Evolutionary conservation across 495 filamentous ascomycete species (phyloP), one percentile per base, ranked within the genome.

Genomic region (Parathielavia hyrcaniae): DNA sequence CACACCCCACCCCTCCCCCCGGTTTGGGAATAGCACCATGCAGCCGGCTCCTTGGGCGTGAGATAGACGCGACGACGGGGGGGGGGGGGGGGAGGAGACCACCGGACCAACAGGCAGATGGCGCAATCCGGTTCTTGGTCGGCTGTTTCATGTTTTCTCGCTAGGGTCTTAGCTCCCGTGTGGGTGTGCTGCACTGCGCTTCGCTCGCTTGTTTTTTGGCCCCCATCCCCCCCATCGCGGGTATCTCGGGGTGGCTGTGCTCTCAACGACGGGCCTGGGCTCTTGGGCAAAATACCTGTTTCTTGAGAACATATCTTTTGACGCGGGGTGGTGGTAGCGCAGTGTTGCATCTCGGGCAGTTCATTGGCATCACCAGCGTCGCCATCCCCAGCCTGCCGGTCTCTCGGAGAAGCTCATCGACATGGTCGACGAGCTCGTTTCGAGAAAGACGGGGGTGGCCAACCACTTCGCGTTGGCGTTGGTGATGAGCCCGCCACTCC

Each of bases 71-170:
- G 53, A 49, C 19, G 13, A 1, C 26, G 6, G 26, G 26, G 48
- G 17, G 26, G 17, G 14, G 22, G 22, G 26, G n/a, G n/a, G n/a
- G n/a, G n/a, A n/a, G n/a, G n/a, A n/a, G n/a, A n/a, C n/a, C n/a
- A n/a, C n/a, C n/a, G n/a, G 6, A 7, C 17, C 51, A 54, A 35
- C 51, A 9, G 8, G 23, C 2, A 6, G 50, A 53, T 55, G 41
- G 53, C 53, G 46, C 44, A 57, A 50, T 32, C 53, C n/a, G 38
- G 40, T 36, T 45, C 32, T 11, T 49, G 54, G 22, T 57, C 54
- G 54, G 45, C 54, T 57, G 54, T 57, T 57, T 51, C 55, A 51
- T 43, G 9, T 49, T 38, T 38, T 38, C 10, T 34, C 55, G 46
- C 46, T 32, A 56, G 19, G 19, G 23, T 20, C 44, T 22, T 34